Evolutionary conservation across 768 basidiomycete species (phyloP).

Genomic region (Trametes cingulata): DNA sequence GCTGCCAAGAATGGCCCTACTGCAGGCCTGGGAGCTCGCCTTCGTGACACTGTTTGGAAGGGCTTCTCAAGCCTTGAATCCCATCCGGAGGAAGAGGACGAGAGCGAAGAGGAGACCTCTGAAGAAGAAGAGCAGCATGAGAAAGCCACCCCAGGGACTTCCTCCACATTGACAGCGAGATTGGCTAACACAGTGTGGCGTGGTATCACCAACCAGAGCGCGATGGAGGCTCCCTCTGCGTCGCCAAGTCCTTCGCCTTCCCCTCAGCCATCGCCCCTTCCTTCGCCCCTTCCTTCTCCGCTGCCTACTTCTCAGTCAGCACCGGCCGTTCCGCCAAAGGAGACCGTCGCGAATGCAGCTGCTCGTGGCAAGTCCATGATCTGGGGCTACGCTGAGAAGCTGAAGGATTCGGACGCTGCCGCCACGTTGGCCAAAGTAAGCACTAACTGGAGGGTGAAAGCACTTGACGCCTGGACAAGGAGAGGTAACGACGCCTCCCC

Average conservation of each 20-base stretch:
- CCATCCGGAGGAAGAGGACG: slow-evolving; percentile 31
- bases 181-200: slow-evolving; percentile 70
- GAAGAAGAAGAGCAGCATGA: slow-evolving; percentile 17
- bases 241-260: slow-evolving; percentile 30
- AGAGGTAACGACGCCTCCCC: slow-evolving; percentile 18
- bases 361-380: slow-evolving; percentile 38
- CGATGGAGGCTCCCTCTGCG: slow-evolving; percentile 59
- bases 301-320: slow-evolving; percentile 22
- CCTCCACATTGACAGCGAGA: slow-evolving; percentile 46
- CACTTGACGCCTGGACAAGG: slow-evolving; percentile 42
- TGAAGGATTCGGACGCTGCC: slow-evolving; percentile 71
- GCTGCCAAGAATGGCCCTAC: slow-evolving; percentile 27
- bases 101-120: slow-evolving; percentile 34
- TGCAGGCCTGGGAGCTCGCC: slow-evolving; percentile 53
- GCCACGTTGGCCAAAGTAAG: slow-evolving; percentile 73
- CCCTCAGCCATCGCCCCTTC: slow-evolving; percentile 7
- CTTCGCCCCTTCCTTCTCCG: slow-evolving; percentile 25
- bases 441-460: slow-evolving; percentile 74
- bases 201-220: slow-evolving; percentile 73
- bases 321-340: slow-evolving; percentile 15
- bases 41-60: slow-evolving; percentile 66
- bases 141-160: slow-evolving; percentile 23
- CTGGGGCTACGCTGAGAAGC: slow-evolving; percentile 73
- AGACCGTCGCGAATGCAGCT: slow-evolving; percentile 14
- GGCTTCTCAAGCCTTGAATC: slow-evolving; percentile 49